Evolutionary conservation across 2,329 filamentous ascomycete species (phyloP).

Genomic region (Didymella exigua): DNA sequence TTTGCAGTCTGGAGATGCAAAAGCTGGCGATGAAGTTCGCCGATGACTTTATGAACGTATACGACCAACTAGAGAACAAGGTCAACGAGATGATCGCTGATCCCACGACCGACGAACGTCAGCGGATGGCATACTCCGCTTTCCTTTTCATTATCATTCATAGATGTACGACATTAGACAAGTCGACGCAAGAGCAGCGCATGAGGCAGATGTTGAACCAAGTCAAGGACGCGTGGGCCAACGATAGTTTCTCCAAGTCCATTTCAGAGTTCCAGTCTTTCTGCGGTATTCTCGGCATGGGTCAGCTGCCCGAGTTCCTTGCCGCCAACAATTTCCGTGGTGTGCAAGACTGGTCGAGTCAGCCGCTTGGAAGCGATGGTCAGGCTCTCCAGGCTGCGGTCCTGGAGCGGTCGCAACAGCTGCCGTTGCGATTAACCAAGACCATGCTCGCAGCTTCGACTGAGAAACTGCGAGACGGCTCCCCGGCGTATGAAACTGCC

Average conservation of each 20-base stretch:
- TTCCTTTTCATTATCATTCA: constrained; percentile 96
- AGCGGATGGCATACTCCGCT: constrained; percentile 83
- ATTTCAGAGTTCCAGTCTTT: constrained; percentile 80
- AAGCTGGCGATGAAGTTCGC: constrained; percentile 88
- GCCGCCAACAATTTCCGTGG: constrained; percentile 73
- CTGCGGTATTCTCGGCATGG: constrained; percentile 77
- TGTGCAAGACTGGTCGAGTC: constrained; percentile 80
- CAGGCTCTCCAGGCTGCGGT: constrained; percentile 78
- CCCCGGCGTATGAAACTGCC: constrained; percentile 74
- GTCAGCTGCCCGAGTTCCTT: constrained; percentile 81
- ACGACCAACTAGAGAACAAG: constrained; percentile 82
- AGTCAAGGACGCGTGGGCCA: constrained; percentile 79
- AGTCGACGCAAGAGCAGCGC: constrained; percentile 70
- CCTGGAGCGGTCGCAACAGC: constrained; percentile 72
- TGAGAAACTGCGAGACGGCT: constrained; percentile 79
- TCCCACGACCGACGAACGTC: constrained; percentile 77
- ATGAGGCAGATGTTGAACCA: constrained; percentile 81
- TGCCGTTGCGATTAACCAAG: constrained; percentile 87
- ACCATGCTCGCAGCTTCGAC: constrained; percentile 91
- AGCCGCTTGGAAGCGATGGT: constrained; percentile 78
- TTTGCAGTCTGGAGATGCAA: constrained; percentile 86
- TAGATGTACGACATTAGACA: constrained; percentile 76
- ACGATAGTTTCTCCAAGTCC: constrained; percentile 68
- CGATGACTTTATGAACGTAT: constrained; percentile 85
- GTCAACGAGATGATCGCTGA: constrained; percentile 80